Evolutionary conservation across 73 alveolate genomes (phyloP), one percentile per base, ranked within the genome.

Genomic region (Urostyla sp.): DNA sequence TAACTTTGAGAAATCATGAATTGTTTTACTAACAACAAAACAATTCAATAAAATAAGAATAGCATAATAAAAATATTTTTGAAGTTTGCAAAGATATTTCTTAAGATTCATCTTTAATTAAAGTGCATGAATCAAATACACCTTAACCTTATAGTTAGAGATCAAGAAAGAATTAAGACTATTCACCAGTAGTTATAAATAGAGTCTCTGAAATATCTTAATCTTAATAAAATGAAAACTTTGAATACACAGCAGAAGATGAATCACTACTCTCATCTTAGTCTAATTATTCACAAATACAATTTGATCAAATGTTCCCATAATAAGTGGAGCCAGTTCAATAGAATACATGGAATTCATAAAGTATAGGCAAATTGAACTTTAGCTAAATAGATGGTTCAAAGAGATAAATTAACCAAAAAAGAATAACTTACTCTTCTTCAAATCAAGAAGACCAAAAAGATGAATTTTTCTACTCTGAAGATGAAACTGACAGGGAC

Each of bases 1-100:
- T 59, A 21, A 59, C 76, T 4, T 59, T 59, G 30, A 59, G 76
- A 59, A 59, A 59, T 34, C 76, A 59, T 34, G 76, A 59, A 34
- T 35, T 59, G n/a, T 59, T 59, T 34, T 5, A 55, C 5, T 26
- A 55, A 27, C 55, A 23, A 55, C 31, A 55, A 27, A 23, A 16
- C 11, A 7, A 16, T 5, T 50, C 24, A 50, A 7, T 5, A 50
- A 18, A 7, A 7, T 15, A 50, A 10, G 8, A 27, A 43, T 23
- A 55, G 72, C 8, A 6, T 55, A 24, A 10, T 27, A 55, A 16
- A 55, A 23, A 8, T 18, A 8, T 59, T 3, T 59, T 59, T 34
- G 76, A 59, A 15, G 37, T 59, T 10, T 59, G 76, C 37, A 55
- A 59, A 31, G 76, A 59, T 4, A 59, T 35, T 36, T 59, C 76